Conservation (phyloP, 2,329 filamentous ascomycete genomes). For the Fusarium nematophilum region DNA sequence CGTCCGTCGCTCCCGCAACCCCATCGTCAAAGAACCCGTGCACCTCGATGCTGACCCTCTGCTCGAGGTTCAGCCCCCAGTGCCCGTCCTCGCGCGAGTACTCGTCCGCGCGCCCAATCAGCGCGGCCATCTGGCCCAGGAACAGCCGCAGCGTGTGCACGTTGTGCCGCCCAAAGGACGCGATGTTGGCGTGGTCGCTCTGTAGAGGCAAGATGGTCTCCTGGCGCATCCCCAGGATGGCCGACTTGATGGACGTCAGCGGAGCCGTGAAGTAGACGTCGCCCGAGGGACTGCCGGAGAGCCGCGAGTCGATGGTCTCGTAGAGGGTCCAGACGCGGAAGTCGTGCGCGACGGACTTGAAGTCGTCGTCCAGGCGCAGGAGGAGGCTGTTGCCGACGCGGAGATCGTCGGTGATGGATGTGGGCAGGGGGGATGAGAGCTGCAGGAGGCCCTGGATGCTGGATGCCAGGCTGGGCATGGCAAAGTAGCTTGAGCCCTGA, state of each 20-base stretch:
- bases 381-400: conserved; percentile 62
- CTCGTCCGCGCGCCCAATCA: conserved; percentile 50
- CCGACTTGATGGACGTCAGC: conserved; percentile 67
- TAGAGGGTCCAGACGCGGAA: conserved; percentile 72
- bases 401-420: conserved; percentile 61
- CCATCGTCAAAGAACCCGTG: conserved; percentile 70
- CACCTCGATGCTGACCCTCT: conserved; percentile 66
- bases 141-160: conserved; percentile 59
- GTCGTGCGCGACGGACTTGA: conserved; percentile 67
- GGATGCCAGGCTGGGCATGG: conserved; percentile 64
- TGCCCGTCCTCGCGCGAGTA: conserved; percentile 49
- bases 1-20: conserved; percentile 45
- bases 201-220: conserved; percentile 65
- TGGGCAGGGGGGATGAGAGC: conserved; percentile 62
- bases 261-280: conserved; percentile 70
- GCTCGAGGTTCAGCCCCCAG: conserved; percentile 60
- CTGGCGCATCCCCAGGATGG: conserved; percentile 61
- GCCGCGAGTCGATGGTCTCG: conserved; percentile 69
- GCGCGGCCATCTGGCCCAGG: conserved; percentile 47
- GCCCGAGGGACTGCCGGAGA: conserved; percentile 57
- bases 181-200: conserved; percentile 65
- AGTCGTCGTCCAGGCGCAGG: conserved; percentile 63
- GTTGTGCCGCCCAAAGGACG: conserved; percentile 64
- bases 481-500: conserved; percentile 71
- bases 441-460: conserved; percentile 66